A percentile compares a stretch with the other conserved stretches of the same genome.
Evolutionary conservation across 2,329 filamentous ascomycete species (phyloP).

Genomic region (Trichoderma breve): DNA sequence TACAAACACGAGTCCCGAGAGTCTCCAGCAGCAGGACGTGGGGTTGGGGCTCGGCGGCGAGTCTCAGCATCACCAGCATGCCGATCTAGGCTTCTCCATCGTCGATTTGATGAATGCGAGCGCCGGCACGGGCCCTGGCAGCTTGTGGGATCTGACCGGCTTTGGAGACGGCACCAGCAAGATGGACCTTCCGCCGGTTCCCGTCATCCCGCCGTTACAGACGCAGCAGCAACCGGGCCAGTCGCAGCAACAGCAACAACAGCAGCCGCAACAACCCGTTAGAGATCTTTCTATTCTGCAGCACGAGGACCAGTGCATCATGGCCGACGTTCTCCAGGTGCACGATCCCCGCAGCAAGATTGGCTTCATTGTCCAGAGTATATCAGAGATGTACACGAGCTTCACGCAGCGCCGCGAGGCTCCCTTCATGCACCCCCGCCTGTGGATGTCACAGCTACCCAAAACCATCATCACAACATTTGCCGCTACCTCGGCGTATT

Average conservation of each 20-base stretch:
- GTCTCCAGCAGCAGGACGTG: constrained; percentile 26
- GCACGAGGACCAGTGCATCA: constrained; percentile 23
- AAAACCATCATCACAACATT: constrained; percentile 41
- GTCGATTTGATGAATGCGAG: constrained; percentile 33
- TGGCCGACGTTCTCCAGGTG: constrained; percentile 36
- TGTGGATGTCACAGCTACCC: constrained; percentile 42
- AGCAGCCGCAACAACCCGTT: constrained; percentile 23
- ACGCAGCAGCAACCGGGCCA: constrained; percentile 5
- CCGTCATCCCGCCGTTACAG: constrained; percentile 24
- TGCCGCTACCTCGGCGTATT: constrained; percentile 40
- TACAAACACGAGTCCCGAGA: constrained; percentile 34
- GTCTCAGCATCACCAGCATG: constrained; percentile 16
- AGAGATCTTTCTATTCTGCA: constrained; percentile 33
- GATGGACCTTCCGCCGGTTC: constrained; percentile 33
- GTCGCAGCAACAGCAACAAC: constrained; percentile 18
- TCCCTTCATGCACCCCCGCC: constrained; percentile 43
- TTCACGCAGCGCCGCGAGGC: constrained; percentile 39
- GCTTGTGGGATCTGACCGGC: constrained; percentile 17
- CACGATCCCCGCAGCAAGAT: constrained; percentile 37
- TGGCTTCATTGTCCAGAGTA: constrained; percentile 34
- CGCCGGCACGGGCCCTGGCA: background rate
- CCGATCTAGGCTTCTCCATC: constrained; percentile 36
- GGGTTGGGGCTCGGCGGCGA: constrained; percentile 26
- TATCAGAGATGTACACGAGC: constrained; percentile 34
- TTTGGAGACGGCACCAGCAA: constrained; percentile 29